Evolutionary conservation across 2,329 filamentous ascomycete species (phyloP).

Genomic region (Fusarium sp.): DNA sequence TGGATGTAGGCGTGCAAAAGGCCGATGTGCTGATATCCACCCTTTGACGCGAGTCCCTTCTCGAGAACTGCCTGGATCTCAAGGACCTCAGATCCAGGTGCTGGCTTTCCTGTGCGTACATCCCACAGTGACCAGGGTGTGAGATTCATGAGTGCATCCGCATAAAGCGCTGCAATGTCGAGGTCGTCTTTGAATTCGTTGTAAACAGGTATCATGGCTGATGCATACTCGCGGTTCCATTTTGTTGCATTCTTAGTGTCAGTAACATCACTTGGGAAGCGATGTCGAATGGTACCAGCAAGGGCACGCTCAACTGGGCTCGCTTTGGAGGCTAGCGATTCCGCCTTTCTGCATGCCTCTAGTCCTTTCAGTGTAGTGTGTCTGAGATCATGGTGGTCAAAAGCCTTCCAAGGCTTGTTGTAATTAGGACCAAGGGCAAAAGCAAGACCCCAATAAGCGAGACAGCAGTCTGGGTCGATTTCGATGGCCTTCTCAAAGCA

Average conservation of each 20-base stretch:
- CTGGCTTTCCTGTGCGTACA: conserved; percentile 52
- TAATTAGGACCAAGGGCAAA: conserved; percentile 79
- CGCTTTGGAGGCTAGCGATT: conserved; percentile 28
- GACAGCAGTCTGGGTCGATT: conserved; percentile 66
- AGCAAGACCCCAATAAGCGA: conserved; percentile 76
- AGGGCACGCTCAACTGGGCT: conserved; percentile 69
- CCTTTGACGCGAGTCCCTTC: conserved; percentile 61
- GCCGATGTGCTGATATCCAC: conserved; percentile 71
- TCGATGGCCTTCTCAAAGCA: conserved; percentile 71
- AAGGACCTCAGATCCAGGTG: conserved; percentile 50
- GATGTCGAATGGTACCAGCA: conserved; percentile 70
- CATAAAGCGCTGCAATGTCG: conserved; percentile 50
- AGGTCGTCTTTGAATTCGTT: conserved; percentile 54
- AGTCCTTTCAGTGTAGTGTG: conserved; percentile 34
- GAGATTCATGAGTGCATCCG: conserved; percentile 59
- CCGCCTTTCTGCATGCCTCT: conserved; percentile 33
- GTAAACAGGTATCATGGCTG: conserved; percentile 54
- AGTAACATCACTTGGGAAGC: conserved; percentile 67
- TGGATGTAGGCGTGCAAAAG: conserved; percentile 83
- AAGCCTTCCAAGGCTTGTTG: conserved; percentile 75
- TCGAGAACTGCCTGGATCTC: conserved; percentile 55
- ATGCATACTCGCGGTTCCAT: conserved; percentile 51
- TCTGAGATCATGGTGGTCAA: conserved; percentile 43
- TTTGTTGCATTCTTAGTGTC: conserved; percentile 58
- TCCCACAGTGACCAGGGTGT: conserved; percentile 60